Evolutionary conservation across 2,329 filamentous ascomycete genomes (phyloP).

Genomic region (Colletotrichum horii): DNA sequence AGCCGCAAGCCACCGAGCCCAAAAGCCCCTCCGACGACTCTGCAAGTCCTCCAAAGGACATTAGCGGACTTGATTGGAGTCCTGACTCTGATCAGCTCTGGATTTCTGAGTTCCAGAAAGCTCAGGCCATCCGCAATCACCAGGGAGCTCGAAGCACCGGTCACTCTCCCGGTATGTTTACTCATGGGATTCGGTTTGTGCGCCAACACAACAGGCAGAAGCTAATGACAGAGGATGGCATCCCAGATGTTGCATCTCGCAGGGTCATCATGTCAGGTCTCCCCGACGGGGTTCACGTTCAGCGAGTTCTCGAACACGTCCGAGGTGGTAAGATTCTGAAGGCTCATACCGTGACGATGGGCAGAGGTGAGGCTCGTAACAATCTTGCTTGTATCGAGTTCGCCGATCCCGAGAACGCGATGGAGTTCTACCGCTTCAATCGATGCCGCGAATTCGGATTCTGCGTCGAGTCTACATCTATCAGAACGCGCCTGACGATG

Average conservation of each 20-base stretch:
- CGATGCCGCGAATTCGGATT: constrained; percentile 12
- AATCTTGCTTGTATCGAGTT: constrained; percentile 10
- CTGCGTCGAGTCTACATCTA: background rate
- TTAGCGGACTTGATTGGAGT: background rate
- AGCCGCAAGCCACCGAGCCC: background rate
- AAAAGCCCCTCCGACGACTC: background rate
- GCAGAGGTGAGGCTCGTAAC: background rate
- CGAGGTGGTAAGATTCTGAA: constrained; percentile 13
- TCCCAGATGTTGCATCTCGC: constrained; percentile 7
- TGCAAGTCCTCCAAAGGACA: background rate
- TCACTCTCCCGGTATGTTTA: constrained; percentile 12
- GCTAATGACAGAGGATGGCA: background rate
- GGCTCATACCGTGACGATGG: background rate
- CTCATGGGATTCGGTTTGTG: constrained; percentile 10
- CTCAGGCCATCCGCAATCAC: background rate
- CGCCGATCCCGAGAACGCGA: background rate
- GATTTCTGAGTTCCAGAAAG: background rate
- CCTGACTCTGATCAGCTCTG: background rate
- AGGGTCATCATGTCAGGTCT: constrained; percentile 16
- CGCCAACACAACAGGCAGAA: background rate
- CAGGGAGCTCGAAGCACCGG: background rate
- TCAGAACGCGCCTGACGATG: background rate
- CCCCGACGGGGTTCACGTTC: constrained; percentile 1
- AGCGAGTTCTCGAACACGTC: constrained; percentile 13
- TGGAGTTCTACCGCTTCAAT: background rate